Evolutionary conservation across 129 eudicot species (phyloP).

Genomic region (Chrysanthemum seticuspe): DNA sequence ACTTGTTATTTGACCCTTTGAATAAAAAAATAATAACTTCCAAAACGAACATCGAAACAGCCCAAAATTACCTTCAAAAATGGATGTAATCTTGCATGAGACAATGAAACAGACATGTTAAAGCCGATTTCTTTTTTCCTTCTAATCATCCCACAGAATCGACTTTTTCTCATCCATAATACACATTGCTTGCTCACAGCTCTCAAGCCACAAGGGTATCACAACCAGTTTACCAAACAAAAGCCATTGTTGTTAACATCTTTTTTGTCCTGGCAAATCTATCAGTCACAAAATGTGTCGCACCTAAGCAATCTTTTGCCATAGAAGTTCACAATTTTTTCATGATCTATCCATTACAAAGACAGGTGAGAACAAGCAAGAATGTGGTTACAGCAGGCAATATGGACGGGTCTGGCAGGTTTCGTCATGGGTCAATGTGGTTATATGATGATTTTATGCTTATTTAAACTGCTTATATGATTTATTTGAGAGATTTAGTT

Average conservation of each 20-base stretch:
- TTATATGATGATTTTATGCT: too few relatives aligned
- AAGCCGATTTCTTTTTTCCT: slow-evolving; percentile 82
- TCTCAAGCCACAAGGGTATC: slow-evolving; percentile 85
- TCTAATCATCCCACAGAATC: slow-evolving; percentile 67
- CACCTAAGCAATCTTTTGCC: slow-evolving; percentile 60
- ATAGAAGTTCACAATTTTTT: neutral
- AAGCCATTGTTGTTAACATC: slow-evolving; percentile 78
- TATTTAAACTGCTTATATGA: too few relatives aligned
- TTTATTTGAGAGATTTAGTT: too few relatives aligned
- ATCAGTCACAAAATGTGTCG: slow-evolving; percentile 84
- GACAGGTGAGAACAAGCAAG: too few relatives aligned
- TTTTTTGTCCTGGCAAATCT: slow-evolving; percentile 79
- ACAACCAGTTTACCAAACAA: slow-evolving; percentile 82
- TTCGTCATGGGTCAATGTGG: too few relatives aligned
- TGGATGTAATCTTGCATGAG: slow-evolving; percentile 60
- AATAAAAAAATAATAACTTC: neutral
- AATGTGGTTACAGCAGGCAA: too few relatives aligned
- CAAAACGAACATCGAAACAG: neutral
- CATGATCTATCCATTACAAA: too few relatives aligned
- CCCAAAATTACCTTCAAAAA: slow-evolving; percentile 58
- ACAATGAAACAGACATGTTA: slow-evolving; percentile 55
- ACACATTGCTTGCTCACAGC: slow-evolving; percentile 62
- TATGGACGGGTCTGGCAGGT: too few relatives aligned
- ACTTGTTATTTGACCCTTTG: too few relatives aligned
- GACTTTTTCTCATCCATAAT: slow-evolving; percentile 64